A percentile compares a stretch with the other conserved stretches of the same genome.
phyloP scores from a whole-genome alignment of 768 basidiomycete genomes.

The Steccherinum ochraceum region DNA sequence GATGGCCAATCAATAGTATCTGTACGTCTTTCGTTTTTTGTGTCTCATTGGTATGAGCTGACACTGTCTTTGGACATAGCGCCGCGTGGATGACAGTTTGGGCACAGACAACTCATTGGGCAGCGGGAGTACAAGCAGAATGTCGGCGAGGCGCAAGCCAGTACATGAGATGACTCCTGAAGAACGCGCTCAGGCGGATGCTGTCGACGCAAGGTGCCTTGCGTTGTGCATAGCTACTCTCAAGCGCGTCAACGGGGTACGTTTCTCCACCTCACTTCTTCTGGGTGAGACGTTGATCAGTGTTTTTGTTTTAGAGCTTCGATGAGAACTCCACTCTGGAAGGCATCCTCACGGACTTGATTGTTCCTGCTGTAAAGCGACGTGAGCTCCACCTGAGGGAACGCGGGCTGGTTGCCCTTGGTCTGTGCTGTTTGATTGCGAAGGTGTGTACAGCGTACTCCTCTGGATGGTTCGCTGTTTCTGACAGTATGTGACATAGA shows the following conservation, averaged over 20 bases:
- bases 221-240: constrained; percentile 38
- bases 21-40: neutral
- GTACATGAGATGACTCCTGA: constrained; percentile 25
- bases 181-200: constrained; percentile 26
- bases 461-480: constrained; percentile 25
- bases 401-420: constrained; percentile 39
- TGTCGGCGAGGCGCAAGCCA: constrained; percentile 3
- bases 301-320: constrained; percentile 16
- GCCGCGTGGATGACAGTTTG: neutral
- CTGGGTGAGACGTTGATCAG: too few relatives aligned
- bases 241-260: constrained; percentile 41
- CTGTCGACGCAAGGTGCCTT: constrained; percentile 38
- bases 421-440: constrained; percentile 42
- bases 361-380: constrained; percentile 41
- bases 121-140: neutral
- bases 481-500: constrained; percentile 16
- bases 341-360: constrained; percentile 42
- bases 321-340: constrained; percentile 46
- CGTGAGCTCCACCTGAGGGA: constrained; percentile 38
- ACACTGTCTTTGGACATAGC: neutral
- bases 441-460: too few relatives aligned
- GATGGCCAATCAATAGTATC: constrained; percentile 6
- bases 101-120: neutral
- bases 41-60: too few relatives aligned
- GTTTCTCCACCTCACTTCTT: constrained; percentile 11